These are phyloP conservation scores for Coniochaeta sp. DNA, from an alignment of 2,329 filamentous ascomycete species.

Conservation along the genomic window DNA sequence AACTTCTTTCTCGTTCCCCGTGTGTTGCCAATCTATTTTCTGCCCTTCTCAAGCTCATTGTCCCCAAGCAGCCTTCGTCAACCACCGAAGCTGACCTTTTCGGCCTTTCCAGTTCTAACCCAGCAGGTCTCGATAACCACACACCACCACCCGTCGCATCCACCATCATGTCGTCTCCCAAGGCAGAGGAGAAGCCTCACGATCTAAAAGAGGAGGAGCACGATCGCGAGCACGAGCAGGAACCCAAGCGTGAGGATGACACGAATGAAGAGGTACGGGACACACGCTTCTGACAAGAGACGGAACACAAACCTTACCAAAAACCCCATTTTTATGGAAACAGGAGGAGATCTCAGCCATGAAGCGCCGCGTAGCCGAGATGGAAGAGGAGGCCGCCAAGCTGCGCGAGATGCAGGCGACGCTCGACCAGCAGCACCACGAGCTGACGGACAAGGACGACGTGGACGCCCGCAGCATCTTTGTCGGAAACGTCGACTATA, in stretches of 20 bases:
- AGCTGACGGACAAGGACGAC: conserved; percentile 85
- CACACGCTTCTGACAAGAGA: background rate
- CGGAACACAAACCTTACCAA: background rate
- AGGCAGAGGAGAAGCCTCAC: conserved; percentile 9
- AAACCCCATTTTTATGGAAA: conserved; percentile 12
- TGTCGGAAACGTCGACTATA: conserved; percentile 97
- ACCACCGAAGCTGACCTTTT: background rate
- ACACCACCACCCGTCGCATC: background rate
- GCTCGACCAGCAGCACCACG: conserved; percentile 77
- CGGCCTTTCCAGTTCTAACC: background rate
- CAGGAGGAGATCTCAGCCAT: conserved; percentile 78
- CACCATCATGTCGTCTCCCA: conserved; percentile 4
- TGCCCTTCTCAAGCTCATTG: background rate
- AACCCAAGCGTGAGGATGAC: conserved; percentile 4
- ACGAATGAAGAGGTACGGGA: conserved; percentile 7
- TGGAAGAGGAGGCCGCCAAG: conserved; percentile 84
- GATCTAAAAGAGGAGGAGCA: conserved; percentile 11
- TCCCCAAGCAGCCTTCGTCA: background rate
- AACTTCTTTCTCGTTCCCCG: background rate
- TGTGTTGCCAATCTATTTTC: background rate
- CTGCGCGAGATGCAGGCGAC: conserved; percentile 80
- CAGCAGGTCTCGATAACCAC: background rate
- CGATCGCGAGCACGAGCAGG: conserved; percentile 8
- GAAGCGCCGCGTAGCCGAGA: conserved; percentile 80
- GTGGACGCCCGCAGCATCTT: conserved; percentile 94